Percentiles rank a stretch among this genome's conserved stretches.
Evolutionary conservation across 2,329 filamentous ascomycete species (phyloP).

Genomic region (Fusarium lyarnte): DNA sequence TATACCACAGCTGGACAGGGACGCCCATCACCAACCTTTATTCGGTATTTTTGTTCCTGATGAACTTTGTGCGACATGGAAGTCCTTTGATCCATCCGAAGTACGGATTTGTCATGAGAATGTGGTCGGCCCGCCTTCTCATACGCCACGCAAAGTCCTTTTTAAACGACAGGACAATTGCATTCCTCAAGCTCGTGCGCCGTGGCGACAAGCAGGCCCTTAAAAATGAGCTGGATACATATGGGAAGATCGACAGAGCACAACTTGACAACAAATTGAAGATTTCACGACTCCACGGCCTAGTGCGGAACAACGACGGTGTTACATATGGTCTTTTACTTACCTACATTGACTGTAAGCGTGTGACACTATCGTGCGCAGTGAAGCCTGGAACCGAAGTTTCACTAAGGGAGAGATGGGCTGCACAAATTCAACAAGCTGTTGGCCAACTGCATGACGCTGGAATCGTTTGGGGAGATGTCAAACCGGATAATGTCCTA

Average conservation of each 20-base stretch:
- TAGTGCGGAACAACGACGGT: fast-evolving
- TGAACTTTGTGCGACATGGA: neutral
- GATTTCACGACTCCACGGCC: neutral
- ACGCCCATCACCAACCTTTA: fast-evolving
- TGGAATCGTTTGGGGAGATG: neutral
- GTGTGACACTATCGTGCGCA: neutral
- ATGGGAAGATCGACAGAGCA: neutral
- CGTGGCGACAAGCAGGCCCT: neutral
- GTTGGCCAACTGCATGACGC: neutral
- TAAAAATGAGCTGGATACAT: neutral
- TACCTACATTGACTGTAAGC: neutral
- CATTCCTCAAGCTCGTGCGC: neutral
- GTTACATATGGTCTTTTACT: neutral
- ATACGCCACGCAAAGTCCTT: neutral
- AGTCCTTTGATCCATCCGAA: neutral
- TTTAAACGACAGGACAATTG: neutral
- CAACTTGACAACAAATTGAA: neutral
- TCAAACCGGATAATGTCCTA: neutral
- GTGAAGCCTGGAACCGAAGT: neutral
- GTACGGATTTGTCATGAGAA: neutral
- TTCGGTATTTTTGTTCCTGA: neutral
- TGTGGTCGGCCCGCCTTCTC: fast-evolving
- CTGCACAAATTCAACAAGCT: neutral
- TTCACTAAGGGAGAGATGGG: neutral
- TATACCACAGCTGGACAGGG: neutral